Conservation (phyloP, 495 filamentous ascomycete species). For the Apiosordaria backusii region DNA sequence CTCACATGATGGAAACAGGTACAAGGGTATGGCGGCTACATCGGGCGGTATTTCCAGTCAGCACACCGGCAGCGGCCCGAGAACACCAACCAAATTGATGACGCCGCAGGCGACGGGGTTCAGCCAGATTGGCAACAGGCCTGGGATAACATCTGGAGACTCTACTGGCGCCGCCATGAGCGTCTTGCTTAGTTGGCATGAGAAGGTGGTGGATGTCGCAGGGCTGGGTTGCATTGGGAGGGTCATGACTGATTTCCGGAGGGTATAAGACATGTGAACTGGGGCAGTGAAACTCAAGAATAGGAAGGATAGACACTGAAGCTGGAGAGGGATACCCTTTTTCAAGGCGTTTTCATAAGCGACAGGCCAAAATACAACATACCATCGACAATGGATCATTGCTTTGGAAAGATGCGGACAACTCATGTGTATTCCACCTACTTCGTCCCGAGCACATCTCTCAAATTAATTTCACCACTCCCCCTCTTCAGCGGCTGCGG, state of each 20-base stretch:
- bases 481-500: conserved; percentile 75
- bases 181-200: conserved; percentile 90
- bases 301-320: neutral
- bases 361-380: neutral
- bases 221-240: conserved; percentile 83
- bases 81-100: conserved; percentile 43
- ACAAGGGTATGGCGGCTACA: conserved; percentile 74
- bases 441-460: conserved; percentile 65
- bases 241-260: conserved; percentile 88
- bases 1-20: conserved; percentile 39
- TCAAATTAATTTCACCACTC: conserved; percentile 75
- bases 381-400: neutral
- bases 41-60: conserved; percentile 9
- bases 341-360: conserved; percentile 4
- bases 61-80: conserved; percentile 24
- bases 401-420: neutral
- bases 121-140: conserved; percentile 71
- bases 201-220: conserved; percentile 88
- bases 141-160: conserved; percentile 57
- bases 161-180: conserved; percentile 86
- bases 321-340: conserved; percentile 6
- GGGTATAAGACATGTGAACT: conserved; percentile 53
- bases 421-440: no score
- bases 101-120: conserved; percentile 81
- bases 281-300: neutral